Evolutionary conservation across 106 monocot species (phyloP), one percentile per base, ranked within the genome.

Genomic region (Dendrobium officinale): DNA sequence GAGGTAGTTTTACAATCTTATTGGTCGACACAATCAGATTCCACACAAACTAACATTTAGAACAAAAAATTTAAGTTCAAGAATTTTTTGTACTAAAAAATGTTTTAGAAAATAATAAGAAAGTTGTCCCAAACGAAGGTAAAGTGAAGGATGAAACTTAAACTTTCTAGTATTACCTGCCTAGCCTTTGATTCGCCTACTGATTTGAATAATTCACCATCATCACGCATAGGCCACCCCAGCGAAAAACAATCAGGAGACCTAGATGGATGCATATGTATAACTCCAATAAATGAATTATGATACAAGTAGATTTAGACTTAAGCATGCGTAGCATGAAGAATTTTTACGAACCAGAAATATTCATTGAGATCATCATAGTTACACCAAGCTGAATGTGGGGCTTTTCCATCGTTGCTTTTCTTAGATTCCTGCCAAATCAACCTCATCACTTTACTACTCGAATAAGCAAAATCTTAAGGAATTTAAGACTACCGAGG

Each of bases 361-460:
- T 93, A 99, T 86, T 99, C 99, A 87, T 99, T 99, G 44, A 99
- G 84, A 82, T 99, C 99, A 79, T 99, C 99, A 84, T 99, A 99
- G 85, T 99, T 99, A 79, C 95, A 95, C 99, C 95, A 99, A 70
- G 80, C 61, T 77, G 99, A 91, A 85, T 95, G 90, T 78, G 95
- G 90, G 29, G 95, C 88, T 85, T 91, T 91, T 79, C 99, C 99
- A 86, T 93, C 82, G 78, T 90, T 88, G 70, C 93, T 88, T 90
- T 95, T 99, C 54, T 86, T 93, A 31, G 93, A 82, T 90, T 99
- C 99, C 99, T 99, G 67, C 22, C 31, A 89, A 83, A 83, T 79
- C 10, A 84, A 77, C 66, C 29, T 42, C 37, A 76, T 49, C 15
- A 26, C 0, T 73, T 78, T 18, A 43, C 55, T 26, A 44, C 73